Evolutionary conservation across 1,139 yeast species (phyloP), one percentile per base, ranked within the genome.

Genomic region (Yamadazyma siamensis): DNA sequence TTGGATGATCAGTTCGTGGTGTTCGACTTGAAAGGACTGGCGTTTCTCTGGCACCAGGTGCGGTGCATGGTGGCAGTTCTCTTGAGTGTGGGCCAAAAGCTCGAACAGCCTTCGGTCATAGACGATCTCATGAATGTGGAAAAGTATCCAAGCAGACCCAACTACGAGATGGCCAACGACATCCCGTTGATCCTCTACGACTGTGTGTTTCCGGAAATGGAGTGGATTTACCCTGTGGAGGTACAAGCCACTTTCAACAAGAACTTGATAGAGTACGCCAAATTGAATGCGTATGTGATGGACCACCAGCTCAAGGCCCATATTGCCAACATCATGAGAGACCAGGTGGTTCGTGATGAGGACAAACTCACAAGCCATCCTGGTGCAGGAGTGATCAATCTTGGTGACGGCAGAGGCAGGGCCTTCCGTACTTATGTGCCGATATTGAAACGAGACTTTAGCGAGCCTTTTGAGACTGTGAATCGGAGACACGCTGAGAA

Each of bases 31-130:
- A 71, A 75, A 41, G 99, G 98, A 0, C 67, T 86, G 2, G 98
- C 98, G 6, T 94, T 94, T 46, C 61, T 94, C 36, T 94, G 98
- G 98, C 97, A 94, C 53, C 99, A 94, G 55, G 99, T 94, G 14
- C 73, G 98, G 31, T 88, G 95, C 44, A 91, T 94, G 95, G 76
- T 88, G 61, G 95, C 95, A 0, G 67, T 85, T 6, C 55, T 94
- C 32, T 76, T 94, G 33, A 58, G 82, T 15, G 77, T 89, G 4
- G 98, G 96, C 1, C 96, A 88, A 54, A 66, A 65, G 12, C 66
- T 76, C 17, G 99, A 94, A 55, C 39, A 54, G 0, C 80, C 86
- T 0, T 52, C 58, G 0, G 53, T 88, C 2, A 65, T 94, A 1
- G 54, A 55, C 10, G 71, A 77, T 1, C 60, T 94, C 38, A 54